Conservation (phyloP, 345 rosid species). For the Salix viminalis region DNA sequence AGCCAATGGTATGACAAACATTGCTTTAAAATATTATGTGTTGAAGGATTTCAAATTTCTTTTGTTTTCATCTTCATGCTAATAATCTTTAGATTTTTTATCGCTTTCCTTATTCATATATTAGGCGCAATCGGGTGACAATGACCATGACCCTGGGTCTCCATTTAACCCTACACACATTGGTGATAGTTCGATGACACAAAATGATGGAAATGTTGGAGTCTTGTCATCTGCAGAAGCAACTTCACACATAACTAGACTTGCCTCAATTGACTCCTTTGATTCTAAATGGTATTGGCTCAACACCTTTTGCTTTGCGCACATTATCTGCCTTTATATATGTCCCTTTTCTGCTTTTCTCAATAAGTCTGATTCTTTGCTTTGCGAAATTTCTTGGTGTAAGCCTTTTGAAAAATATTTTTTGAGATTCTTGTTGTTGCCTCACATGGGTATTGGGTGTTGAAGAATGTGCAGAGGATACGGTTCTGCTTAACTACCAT, state of each 20-base stretch:
- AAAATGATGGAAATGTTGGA: conserved; percentile 47
- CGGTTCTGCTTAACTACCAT: not conserved
- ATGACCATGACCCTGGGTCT: conserved; percentile 50
- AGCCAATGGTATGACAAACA: conserved; percentile 46
- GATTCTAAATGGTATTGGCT: conserved; percentile 88
- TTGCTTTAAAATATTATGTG: not conserved
- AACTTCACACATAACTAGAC: conserved; percentile 71
- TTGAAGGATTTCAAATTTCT: not conserved
- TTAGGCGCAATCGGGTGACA: conserved; percentile 54
- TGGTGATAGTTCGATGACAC: conserved; percentile 55
- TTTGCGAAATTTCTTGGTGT: not conserved
- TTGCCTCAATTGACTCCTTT: conserved; percentile 95
- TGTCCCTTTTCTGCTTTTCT: not conserved
- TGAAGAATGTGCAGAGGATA: not conserved
- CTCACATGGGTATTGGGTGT: not conserved
- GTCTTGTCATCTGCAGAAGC: conserved; percentile 54
- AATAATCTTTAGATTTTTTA: conserved; percentile 2
- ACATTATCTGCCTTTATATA: not conserved
- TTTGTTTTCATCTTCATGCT: not conserved
- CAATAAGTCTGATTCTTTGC: not conserved
- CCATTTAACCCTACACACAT: conserved; percentile 73
- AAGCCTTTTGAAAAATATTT: not conserved
- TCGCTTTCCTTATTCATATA: conserved; percentile 10
- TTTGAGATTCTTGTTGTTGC: not conserved
- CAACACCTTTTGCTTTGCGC: conserved; percentile 15